Evolutionary conservation across 164 flowering plant genomes (phyloP), one percentile per base, ranked within the genome.

Genomic region (Vitis rotundifolia): DNA sequence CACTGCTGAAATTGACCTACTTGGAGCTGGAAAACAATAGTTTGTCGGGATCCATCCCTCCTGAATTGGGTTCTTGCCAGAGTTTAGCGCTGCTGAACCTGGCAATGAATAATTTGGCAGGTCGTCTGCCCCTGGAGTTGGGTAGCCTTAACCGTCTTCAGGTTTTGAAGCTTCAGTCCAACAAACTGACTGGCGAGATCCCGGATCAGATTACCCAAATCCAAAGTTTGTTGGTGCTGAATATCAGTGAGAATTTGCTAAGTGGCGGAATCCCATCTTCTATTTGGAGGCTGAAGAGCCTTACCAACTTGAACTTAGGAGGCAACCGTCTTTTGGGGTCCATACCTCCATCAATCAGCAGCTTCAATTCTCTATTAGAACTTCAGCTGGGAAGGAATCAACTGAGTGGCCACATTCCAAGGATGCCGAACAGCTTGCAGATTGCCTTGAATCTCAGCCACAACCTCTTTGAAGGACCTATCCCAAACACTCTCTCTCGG

Each of bases 361-460:
- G 22, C 65, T 68, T 81, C 77, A 15, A 37, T 31, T 53, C 16
- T 9, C 76, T 88, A 18, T 49, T 83, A 54, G 92, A 89, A 76
- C 89, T 91, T 54, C 92, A 87, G 59, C 83, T 89, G 1, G 93
- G 90, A 53, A 61, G 57, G 8, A 91, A 91, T 67, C 68, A 61
- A 22, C 78, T 89, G 4, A 68, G 77, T 19, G 92, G 91, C 26
- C 3, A 5, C 0, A 83, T 91, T 75, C 91, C 90, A 6, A 13
- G 0, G 11, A 75, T 89, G 91, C 97, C 94, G 11, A 0, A 0
- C 2, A 77, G 1, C 0, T 72, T 89, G 80, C 82, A 81, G 77
- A 82, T 87, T 74, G 78, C 87, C 56, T 80, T 91, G 66, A 89
- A 91, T 75, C 85, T 91, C 63, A 91, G 97, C 72, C 65, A 68